phyloP scores from a whole-genome alignment of 768 basidiomycete genomes.

The Hygrophorus pudorinus region DNA sequence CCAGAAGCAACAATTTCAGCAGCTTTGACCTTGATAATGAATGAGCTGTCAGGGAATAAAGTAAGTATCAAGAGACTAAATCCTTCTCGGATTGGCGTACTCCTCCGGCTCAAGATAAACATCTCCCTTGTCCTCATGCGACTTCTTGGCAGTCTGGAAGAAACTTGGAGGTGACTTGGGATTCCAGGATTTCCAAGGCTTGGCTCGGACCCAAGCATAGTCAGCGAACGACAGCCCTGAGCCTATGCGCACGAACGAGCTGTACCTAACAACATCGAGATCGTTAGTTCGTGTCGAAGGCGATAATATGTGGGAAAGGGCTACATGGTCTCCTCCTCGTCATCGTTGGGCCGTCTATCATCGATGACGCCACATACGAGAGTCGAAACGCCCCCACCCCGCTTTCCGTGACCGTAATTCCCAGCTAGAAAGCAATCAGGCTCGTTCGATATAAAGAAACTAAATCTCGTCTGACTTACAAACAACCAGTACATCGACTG shows the following conservation, averaged over 20 bases:
- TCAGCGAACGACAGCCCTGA: slow-evolving; percentile 81
- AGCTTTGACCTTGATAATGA: slow-evolving; percentile 88
- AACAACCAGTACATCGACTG: slow-evolving; percentile 84
- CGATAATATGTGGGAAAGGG: slow-evolving; percentile 6
- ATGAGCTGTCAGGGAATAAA: slow-evolving; percentile 51
- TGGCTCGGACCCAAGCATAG: slow-evolving; percentile 74
- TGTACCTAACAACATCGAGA: slow-evolving; percentile 44
- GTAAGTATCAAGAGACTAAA: neutral
- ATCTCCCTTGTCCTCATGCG: slow-evolving; percentile 79
- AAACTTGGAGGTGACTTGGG: slow-evolving; percentile 65
- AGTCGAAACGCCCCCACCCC: slow-evolving; percentile 84
- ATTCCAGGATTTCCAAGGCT: slow-evolving; percentile 79
- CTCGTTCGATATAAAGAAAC: slow-evolving; percentile 1
- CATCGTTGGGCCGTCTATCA: slow-evolving; percentile 44
- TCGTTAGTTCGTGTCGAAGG: neutral
- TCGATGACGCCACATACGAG: slow-evolving; percentile 86
- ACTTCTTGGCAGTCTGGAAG: slow-evolving; percentile 46
- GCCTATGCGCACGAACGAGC: slow-evolving; percentile 83
- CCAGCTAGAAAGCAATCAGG: slow-evolving; percentile 44
- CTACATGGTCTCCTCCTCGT: slow-evolving; percentile 59
- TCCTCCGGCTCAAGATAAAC: slow-evolving; percentile 84
- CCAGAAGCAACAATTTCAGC: slow-evolving; percentile 80
- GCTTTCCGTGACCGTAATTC: slow-evolving; percentile 79
- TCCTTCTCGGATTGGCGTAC: slow-evolving; percentile 33
- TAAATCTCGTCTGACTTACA: slow-evolving; percentile 33